Evolutionary conservation across 345 rosid species (phyloP).

Genomic region (Fremontodendron californicum): DNA sequence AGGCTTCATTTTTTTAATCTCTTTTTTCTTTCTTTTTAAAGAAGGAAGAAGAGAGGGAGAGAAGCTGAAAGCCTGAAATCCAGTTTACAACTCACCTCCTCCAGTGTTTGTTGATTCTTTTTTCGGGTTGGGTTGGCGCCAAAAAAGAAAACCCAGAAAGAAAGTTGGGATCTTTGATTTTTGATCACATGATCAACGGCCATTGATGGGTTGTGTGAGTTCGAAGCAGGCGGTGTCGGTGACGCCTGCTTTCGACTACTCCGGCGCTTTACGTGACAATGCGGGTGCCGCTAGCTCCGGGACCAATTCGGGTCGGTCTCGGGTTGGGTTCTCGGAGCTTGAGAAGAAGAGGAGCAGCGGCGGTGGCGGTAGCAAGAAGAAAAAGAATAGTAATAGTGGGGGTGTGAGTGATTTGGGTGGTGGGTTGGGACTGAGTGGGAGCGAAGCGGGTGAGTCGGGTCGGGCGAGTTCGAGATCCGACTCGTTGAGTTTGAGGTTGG

Average conservation of each 20-base stretch:
- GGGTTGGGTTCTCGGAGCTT: constrained; percentile 16
- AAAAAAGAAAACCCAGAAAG: background rate
- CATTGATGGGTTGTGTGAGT: constrained; percentile 90
- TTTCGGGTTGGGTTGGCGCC: background rate
- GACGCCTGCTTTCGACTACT: constrained; percentile 80
- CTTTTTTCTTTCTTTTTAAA: background rate
- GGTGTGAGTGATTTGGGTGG: constrained; percentile 23
- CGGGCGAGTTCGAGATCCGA: constrained; percentile 65
- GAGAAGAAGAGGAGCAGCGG: constrained; percentile 31
- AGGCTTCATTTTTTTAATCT: background rate
- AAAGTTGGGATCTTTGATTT: background rate
- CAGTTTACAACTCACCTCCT: background rate
- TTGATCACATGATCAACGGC: constrained; percentile 1
- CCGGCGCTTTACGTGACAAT: constrained; percentile 44
- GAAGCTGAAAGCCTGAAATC: background rate
- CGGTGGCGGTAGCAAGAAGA: constrained; percentile 18
- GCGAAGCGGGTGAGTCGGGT: constrained; percentile 72
- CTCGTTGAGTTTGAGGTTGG: constrained; percentile 70
- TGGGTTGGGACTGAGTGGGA: constrained; percentile 37
- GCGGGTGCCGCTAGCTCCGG: constrained; percentile 18
- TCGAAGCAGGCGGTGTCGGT: constrained; percentile 91
- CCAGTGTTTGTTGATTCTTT: background rate
- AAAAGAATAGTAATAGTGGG: constrained; percentile 28
- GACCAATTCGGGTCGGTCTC: constrained; percentile 29
- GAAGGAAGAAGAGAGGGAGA: background rate